Conservation (phyloP, 805 yeast genomes). For the Starmerella tilneyi region DNA sequence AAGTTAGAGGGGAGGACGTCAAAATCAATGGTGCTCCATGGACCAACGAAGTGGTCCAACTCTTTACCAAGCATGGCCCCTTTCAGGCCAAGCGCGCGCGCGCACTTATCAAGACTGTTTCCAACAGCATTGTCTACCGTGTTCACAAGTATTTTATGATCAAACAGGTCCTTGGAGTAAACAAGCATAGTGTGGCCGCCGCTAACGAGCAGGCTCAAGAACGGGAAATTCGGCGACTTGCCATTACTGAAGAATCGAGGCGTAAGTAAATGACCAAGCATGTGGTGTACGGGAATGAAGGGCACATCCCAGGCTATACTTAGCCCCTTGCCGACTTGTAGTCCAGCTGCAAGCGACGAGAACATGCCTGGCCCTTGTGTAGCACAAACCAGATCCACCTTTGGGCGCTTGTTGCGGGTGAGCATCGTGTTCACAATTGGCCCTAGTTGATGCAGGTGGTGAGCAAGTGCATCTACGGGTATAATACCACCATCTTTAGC, state of each 20-base stretch:
- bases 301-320: conserved; percentile 70
- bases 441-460: conserved; percentile 57
- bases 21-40: conserved; percentile 24
- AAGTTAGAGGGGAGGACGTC: conserved; percentile 17
- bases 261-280: conserved; percentile 81
- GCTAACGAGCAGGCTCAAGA: conserved; percentile 65
- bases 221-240: conserved; percentile 56
- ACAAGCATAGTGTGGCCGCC: conserved; percentile 96
- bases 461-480: conserved; percentile 73
- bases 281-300: conserved; percentile 84
- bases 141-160: conserved; percentile 65
- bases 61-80: conserved; percentile 86
- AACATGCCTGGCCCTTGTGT: conserved; percentile 97
- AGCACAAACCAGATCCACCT: conserved; percentile 64
- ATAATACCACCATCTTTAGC: conserved; percentile 67
- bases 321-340: conserved; percentile 77
- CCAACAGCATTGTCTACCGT: conserved; percentile 88
- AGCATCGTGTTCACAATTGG: conserved; percentile 41
- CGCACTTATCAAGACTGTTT: conserved; percentile 87
- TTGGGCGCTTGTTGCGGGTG: conserved; percentile 23
- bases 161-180: conserved; percentile 44
- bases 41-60: conserved; percentile 48
- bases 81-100: conserved; percentile 64
- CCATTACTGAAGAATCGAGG: conserved; percentile 45
- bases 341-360: conserved; percentile 73